Base-by-base conservation (phyloP, 2,329 filamentous ascomycete genomes). In the Juglanconis sp. region DNA sequence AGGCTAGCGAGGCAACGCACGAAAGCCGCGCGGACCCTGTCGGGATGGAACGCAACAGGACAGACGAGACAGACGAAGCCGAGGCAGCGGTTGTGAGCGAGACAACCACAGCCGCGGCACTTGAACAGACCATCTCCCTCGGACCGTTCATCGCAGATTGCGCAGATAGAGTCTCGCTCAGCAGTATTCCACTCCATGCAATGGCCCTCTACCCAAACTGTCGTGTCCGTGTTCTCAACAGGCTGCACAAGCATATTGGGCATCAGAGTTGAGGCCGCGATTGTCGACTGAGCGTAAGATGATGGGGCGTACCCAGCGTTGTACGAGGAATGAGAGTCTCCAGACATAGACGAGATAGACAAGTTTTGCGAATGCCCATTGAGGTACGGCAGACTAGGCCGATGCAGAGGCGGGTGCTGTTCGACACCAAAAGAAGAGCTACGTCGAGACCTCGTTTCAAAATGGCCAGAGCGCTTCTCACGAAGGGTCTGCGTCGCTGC, bases 391-490 rank as follows among this genome's bases (percentile, higher is more conserved):
- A 88, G 77, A 71, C 85, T 91, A 5, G 90, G 88, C 47, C 89
- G 82, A 66, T 90, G 84, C 24, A 88, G 47, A 1, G 87, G 85
- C 42, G 81, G 82, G 66, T 87, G 83, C 71, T 87, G 87, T 66
- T 91, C 91, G 70, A 93, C 81, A 35, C 89, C 91, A 74, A 96
- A 96, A 1, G 93, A 96, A n/a, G 93, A 96, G 77, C 93, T 97
- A 65, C 94, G 86, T 62, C 93, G 86, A n/a, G 89, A 89, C 65
- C 82, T 77, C 64, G 89, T 86, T 68, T 95, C 61, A 67, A 98
- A 96, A 72, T 97, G 92, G 1, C 91, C 93, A 3, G 95, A 98
- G 55, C 94, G 86, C 78, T 98, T 99, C 76, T 98, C 95, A 36
- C 92, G 87, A 60, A 99, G 79, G 4, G 91, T 96, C 17, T 90